phyloP scores from a whole-genome alignment of 1,284 basidiomycete species.

The Erythrobasidium hasegawianum region DNA sequence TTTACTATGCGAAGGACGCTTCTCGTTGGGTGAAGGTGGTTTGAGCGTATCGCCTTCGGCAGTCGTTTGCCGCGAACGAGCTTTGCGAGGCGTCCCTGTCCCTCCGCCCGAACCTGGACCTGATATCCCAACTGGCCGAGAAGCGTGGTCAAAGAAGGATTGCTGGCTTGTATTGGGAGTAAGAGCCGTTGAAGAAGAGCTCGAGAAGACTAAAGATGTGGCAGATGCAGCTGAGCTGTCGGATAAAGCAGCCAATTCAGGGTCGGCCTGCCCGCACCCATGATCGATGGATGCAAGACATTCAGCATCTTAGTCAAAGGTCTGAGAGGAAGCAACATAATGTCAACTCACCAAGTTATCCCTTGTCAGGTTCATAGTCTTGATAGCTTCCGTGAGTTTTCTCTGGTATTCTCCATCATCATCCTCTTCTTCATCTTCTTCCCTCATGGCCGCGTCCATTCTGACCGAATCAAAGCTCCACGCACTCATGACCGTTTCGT shows the following conservation, averaged over 20 bases:
- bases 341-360: slow-evolving; percentile 9
- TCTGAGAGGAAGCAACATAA: neutral
- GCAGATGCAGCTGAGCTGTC: slow-evolving; percentile 9
- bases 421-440: slow-evolving; percentile 48
- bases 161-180: slow-evolving; percentile 38
- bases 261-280: slow-evolving; percentile 30
- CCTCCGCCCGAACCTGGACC: neutral
- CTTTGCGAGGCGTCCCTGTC: slow-evolving; percentile 20
- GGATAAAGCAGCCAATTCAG: slow-evolving; percentile 39
- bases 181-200: slow-evolving; percentile 31
- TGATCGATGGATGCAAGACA: too few species aligned
- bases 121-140: neutral
- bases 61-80: slow-evolving; percentile 41
- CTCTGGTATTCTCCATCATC: slow-evolving; percentile 27
- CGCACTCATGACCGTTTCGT: slow-evolving; percentile 69
- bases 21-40: slow-evolving; percentile 12
- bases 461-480: slow-evolving; percentile 94
- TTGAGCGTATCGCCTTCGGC: slow-evolving; percentile 43
- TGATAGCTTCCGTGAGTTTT: slow-evolving; percentile 14
- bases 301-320: neutral
- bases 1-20: slow-evolving; percentile 33
- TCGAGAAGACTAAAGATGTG: slow-evolving; percentile 6
- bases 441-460: slow-evolving; percentile 54
- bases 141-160: slow-evolving; percentile 28
- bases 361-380: slow-evolving; percentile 19